Evolutionary conservation across 202 grass and related monocot species (phyloP), one percentile per base, ranked within the genome.

Genomic region (Dendrocalamus latiflorus): DNA sequence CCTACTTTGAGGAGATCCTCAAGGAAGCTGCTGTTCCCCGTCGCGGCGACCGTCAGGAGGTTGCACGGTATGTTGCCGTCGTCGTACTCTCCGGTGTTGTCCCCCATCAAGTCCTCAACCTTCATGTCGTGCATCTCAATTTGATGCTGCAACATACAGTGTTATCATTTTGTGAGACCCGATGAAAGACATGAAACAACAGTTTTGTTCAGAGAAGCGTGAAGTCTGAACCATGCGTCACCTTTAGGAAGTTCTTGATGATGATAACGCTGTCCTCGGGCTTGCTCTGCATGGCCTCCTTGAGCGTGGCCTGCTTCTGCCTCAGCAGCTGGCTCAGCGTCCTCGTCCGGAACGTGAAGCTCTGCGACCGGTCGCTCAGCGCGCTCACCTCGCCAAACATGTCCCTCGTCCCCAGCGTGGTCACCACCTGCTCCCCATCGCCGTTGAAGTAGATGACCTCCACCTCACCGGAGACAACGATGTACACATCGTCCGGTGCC

Each of bases 381-480:
- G 93, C 89, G 85, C 95, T 91, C n/a, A 84, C 87, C 58, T 98
- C 95, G 68, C 95, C 93, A 72, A 98, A 98, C 50, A 98, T 91
- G 34, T 86, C 83, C 75, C 54, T 72, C 14, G 91, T 61, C 8
- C 77, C 65, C 47, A 98, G 78, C 58, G 43, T 70, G 8, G 65
- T 77, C 74, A 95, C 54, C 53, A 84, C 77, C 50, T 70, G 49
- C 68, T 98, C 95, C 6, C 61, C 54, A 47, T 79, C 83, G 20
- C 85, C 78, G 14, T 82, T 20, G 45, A 54, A 72, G 77, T 83
- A 57, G 6, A 93, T 34, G 47, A 61, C 65, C 44, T 98, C 89
- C 14, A 98, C 90, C 81, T 95, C 87, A 38, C 95, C 93, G 9
- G 95, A 95, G 30, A 98, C 93, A 1, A 95, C 60, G 56, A 95